phyloP scores from a whole-genome alignment of 1,284 basidiomycete genomes.

The Cerioporus squamosus region DNA sequence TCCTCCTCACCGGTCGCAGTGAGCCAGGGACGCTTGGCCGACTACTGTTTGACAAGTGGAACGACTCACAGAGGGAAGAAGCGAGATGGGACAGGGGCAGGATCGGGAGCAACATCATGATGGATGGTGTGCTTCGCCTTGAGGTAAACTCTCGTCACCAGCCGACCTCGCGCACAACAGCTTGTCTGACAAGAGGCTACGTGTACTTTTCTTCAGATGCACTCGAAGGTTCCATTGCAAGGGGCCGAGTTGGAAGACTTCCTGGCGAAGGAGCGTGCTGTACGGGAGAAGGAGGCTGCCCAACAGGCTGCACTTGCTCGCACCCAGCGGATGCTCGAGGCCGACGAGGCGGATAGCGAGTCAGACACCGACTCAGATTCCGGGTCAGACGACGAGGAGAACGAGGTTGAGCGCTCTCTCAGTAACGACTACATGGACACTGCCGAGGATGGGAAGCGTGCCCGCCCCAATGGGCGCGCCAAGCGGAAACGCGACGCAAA shows the following conservation, averaged over 20 bases:
- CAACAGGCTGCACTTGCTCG: slow-evolving; percentile 86
- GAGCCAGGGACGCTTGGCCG: slow-evolving; percentile 84
- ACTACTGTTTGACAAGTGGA: slow-evolving; percentile 87
- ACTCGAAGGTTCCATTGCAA: slow-evolving; percentile 86
- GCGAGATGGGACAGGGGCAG: slow-evolving; percentile 88
- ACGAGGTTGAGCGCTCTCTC: slow-evolving; percentile 68
- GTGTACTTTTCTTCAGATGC: slow-evolving; percentile 56
- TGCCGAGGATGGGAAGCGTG: slow-evolving; percentile 32
- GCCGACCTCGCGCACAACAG: background rate
- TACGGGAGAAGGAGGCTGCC: slow-evolving; percentile 87
- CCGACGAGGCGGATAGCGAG: slow-evolving; percentile 74
- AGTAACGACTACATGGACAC: slow-evolving; percentile 55
- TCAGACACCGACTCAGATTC: slow-evolving; percentile 59
- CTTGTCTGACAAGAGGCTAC: background rate
- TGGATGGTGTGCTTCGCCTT: slow-evolving; percentile 71
- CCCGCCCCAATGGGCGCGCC: slow-evolving; percentile 8
- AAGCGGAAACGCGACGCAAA: slow-evolving; percentile 51
- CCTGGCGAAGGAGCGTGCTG: slow-evolving; percentile 77
- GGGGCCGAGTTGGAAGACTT: slow-evolving; percentile 87
- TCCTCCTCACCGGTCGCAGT: slow-evolving; percentile 80
- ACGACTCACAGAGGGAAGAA: slow-evolving; percentile 73
- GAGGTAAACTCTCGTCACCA: slow-evolving; percentile 49
- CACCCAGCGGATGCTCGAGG: slow-evolving; percentile 89
- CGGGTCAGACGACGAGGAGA: slow-evolving; percentile 67
- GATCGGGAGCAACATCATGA: slow-evolving; percentile 83